These are phyloP conservation scores for Musa itinerans DNA, from an alignment of 176 grass and related monocot species.

Conservation along the genomic window DNA sequence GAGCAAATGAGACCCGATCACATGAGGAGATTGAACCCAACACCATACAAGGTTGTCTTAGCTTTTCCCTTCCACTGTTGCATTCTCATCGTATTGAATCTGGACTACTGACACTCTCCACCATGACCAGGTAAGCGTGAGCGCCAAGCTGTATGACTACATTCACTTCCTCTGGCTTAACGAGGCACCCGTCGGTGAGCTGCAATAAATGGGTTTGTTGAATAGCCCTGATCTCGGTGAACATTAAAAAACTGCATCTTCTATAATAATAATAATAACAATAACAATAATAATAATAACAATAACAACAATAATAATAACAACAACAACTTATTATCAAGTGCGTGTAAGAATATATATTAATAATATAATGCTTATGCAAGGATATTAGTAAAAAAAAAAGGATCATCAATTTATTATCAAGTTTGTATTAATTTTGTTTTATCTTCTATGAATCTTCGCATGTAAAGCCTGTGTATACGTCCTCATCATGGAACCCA, in stretches of 20 bases:
- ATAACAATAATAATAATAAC: too few relatives aligned
- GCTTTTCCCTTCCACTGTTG: neutral
- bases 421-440: too few relatives aligned
- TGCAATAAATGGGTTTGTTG: conserved; percentile 39
- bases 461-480: too few relatives aligned
- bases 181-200: conserved; percentile 77
- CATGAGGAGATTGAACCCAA: conserved; percentile 85
- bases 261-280: neutral
- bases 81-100: neutral
- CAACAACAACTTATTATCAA: too few relatives aligned
- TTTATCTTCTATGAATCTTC: too few relatives aligned
- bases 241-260: neutral
- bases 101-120: neutral
- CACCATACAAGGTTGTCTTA: conserved; percentile 74
- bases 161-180: conserved; percentile 95
- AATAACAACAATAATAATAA: too few relatives aligned
- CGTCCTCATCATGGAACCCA: too few relatives aligned
- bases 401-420: too few relatives aligned
- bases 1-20: conserved; percentile 79
- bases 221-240: neutral
- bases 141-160: conserved; percentile 76
- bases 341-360: too few relatives aligned
- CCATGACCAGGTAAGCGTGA: conserved; percentile 71
- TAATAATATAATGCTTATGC: too few relatives aligned
- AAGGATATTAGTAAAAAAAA: too few relatives aligned